phyloP scores from a whole-genome alignment of 768 basidiomycete species.

The Lepiota venenata region DNA sequence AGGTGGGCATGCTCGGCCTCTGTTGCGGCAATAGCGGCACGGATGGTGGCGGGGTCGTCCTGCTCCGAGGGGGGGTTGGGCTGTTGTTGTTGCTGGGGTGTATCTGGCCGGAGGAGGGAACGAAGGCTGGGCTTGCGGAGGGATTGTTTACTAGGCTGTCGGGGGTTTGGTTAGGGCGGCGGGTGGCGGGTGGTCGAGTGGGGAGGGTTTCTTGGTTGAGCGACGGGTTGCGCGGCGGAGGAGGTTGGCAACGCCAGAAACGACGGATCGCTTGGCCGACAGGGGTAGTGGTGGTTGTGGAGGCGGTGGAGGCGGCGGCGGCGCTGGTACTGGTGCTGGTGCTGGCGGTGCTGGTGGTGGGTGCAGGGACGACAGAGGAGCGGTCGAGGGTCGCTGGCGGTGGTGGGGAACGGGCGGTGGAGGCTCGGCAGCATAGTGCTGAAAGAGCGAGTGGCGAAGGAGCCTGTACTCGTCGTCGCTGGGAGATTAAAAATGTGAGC shows the following conservation, averaged over 20 bases:
- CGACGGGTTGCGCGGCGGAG: constrained; percentile 38
- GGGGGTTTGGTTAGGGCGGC: constrained; percentile 4
- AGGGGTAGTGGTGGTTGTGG: constrained; percentile 13
- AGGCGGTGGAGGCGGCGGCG: constrained; percentile 1
- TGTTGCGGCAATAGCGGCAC: constrained; percentile 54
- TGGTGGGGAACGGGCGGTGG: neutral
- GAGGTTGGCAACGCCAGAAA: constrained; percentile 29
- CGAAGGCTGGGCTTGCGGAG: constrained; percentile 2
- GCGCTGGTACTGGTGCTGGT: neutral
- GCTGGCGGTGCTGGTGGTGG: neutral
- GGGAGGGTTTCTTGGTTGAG: constrained; percentile 5
- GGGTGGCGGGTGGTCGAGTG: neutral
- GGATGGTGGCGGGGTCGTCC: constrained; percentile 42
- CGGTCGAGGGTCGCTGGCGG: constrained; percentile 14
- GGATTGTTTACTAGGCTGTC: neutral
- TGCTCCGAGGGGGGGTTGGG: constrained; percentile 2
- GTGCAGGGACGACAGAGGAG: too few relatives aligned
- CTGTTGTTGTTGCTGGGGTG: neutral
- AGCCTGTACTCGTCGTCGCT: constrained; percentile 77
- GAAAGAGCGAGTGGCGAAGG: constrained; percentile 65
- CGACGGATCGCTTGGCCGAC: constrained; percentile 23
- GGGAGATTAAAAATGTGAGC: constrained; percentile 8
- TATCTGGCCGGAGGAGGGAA: neutral
- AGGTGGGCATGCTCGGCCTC: constrained; percentile 64
- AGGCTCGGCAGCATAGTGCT: constrained; percentile 31